phyloP scores from a whole-genome alignment of 352 stramenopile genomes.

The Phytophthora pinifolia region DNA sequence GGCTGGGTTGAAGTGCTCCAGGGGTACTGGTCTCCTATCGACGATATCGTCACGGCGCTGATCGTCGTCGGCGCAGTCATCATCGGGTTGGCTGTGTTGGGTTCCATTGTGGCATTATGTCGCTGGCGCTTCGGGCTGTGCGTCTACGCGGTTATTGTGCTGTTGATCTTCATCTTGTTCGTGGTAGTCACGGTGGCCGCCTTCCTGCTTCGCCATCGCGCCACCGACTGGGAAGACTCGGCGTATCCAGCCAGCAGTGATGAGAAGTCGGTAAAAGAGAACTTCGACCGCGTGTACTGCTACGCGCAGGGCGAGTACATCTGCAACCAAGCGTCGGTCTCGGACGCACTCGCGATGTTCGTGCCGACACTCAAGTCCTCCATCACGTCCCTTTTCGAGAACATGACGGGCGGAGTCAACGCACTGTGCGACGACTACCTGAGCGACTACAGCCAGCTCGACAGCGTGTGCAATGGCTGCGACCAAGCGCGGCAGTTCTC shows the following conservation, averaged over 20 bases:
- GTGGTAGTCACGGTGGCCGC: slow-evolving; percentile 41
- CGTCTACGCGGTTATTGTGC: slow-evolving; percentile 55
- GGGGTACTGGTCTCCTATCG: slow-evolving; percentile 49
- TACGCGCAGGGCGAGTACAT: slow-evolving; percentile 74
- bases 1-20: slow-evolving; percentile 67
- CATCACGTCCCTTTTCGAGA: slow-evolving; percentile 38
- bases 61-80: slow-evolving; percentile 54
- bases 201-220: slow-evolving; percentile 45
- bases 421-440: slow-evolving; percentile 57
- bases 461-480: slow-evolving; percentile 56
- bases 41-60: slow-evolving; percentile 47
- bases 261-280: slow-evolving; percentile 51
- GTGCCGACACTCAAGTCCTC: slow-evolving; percentile 36
- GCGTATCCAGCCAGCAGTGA: slow-evolving; percentile 49
- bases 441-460: slow-evolving; percentile 34
- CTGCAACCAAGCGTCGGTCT: slow-evolving; percentile 58
- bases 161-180: slow-evolving; percentile 57
- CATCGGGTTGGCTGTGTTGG: slow-evolving; percentile 59
- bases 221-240: slow-evolving; percentile 47
- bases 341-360: slow-evolving; percentile 57
- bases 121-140: slow-evolving; percentile 58
- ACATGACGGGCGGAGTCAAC: slow-evolving; percentile 63
- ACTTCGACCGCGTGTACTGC: slow-evolving; percentile 74
- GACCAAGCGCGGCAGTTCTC: slow-evolving; percentile 51
- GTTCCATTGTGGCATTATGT: slow-evolving; percentile 56